These are phyloP conservation scores for Trichosporon inkin DNA, from an alignment of 1,284 basidiomycete species.

Conservation along the genomic window DNA sequence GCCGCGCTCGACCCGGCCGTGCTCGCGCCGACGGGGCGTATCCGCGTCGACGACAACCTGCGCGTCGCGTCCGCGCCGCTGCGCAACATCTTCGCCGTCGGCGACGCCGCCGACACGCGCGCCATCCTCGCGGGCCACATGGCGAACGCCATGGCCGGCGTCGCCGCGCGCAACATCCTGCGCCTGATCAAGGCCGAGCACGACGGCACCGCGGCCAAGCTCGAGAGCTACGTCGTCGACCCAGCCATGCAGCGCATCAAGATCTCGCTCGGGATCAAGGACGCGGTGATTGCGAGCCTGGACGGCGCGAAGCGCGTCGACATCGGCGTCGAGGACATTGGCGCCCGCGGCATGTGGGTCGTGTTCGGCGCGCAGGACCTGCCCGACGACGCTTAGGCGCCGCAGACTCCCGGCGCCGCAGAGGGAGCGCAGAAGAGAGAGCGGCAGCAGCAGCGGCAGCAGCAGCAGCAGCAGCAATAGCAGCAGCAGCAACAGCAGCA, in stretches of 20 bases:
- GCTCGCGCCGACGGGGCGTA: conserved; percentile 26
- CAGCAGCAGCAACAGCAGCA: too few relatives aligned
- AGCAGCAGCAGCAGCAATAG: too few relatives aligned
- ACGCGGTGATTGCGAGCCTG: conserved; percentile 54
- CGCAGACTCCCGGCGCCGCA: too few relatives aligned
- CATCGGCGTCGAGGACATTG: conserved; percentile 54
- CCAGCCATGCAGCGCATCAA: conserved; percentile 60
- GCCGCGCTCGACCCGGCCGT: not conserved
- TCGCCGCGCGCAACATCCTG: conserved; percentile 48
- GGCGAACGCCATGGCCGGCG: conserved; percentile 58
- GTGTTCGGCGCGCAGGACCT: conserved; percentile 12
- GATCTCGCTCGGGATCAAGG: conserved; percentile 60
- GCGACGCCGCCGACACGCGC: conserved; percentile 66
- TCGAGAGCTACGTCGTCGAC: conserved; percentile 58
- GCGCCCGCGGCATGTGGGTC: conserved; percentile 54
- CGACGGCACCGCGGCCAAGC: conserved; percentile 8
- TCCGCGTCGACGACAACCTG: conserved; percentile 38
- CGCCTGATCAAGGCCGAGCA: conserved; percentile 33
- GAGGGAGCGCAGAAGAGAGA: too few relatives aligned
- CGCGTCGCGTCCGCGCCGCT: conserved; percentile 49
- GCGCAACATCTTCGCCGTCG: conserved; percentile 61
- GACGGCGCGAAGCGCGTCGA: conserved; percentile 53
- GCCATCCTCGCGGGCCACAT: conserved; percentile 65
- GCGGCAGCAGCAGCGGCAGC: too few relatives aligned
- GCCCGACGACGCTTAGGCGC: conserved; percentile 12